Evolutionary conservation across 2,329 filamentous ascomycete genomes (phyloP), one percentile per base, ranked within the genome.

Genomic region (Fusarium virguliforme): DNA sequence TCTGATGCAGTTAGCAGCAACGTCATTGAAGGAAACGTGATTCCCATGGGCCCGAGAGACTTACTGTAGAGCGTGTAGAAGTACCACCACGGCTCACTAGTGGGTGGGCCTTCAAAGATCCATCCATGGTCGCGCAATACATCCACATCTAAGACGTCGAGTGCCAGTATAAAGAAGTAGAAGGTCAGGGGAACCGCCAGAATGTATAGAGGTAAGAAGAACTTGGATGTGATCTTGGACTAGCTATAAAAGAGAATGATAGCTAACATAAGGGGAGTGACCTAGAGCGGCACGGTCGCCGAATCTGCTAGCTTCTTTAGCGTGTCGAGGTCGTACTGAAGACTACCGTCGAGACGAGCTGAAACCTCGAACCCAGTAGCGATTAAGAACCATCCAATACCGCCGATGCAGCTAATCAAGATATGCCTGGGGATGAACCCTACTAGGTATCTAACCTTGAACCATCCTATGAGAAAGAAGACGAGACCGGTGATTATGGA

Each of bases 371-470:
- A 89, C 24, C 94, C 96, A 6, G 96, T 99, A 56, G 93, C 90
- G 57, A 98, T 85, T 18, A 99, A 86, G 81, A 99, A 99, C 88
- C 94, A 97, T 5, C 96, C 96, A 9, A 99, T 96, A 68, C 96
- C 96, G 48, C 96, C 96, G 72, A 99, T 98, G 78, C 96, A 99
- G 60, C 96, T 96, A 68, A 98, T 97, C 32, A 99, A 84, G 74
- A 99, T 99, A 75, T 97, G 95, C 48, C 96, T 90, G 6, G 96
- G 96, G 74, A 99, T 98, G 83, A 99, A 99, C 64, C 95, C 96
- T 67, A 98, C 94, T 67, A 99, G 89, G 68, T 95, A 97, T 32
- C 96, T 96, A 60, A 98, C 89, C 76, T 90, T 91, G 82, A 94
- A 97, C 35, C 88, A 88, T 59, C 96, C 96, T 85, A 99, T 95